Evolutionary conservation across 2,329 filamentous ascomycete species (phyloP).

Genomic region (Fusarium sp.): DNA sequence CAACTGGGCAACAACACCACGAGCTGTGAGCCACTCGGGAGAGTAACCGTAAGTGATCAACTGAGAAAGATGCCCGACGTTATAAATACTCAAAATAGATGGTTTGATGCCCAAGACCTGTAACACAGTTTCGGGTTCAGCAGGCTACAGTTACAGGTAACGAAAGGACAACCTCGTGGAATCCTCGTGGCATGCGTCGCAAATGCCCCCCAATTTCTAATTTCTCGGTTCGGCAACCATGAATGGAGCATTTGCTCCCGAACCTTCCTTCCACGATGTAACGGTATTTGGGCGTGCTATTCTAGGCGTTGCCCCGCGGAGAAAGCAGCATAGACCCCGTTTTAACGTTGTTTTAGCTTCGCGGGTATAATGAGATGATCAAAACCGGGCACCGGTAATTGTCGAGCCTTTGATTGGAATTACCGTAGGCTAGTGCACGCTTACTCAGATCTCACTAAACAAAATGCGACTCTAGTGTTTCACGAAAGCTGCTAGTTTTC

Average conservation of each 20-base stretch:
- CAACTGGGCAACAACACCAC: too few species aligned
- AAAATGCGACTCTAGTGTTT: constrained; percentile 4
- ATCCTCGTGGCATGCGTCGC: neutral
- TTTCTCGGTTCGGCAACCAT: too few species aligned
- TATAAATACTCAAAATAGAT: neutral
- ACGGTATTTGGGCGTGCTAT: too few species aligned
- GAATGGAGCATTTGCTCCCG: neutral
- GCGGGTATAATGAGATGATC: neutral
- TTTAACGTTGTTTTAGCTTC: neutral
- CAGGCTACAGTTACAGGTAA: too few species aligned
- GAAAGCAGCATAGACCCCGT: neutral
- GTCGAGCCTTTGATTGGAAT: neutral
- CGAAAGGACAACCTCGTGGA: neutral
- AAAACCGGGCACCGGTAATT: neutral
- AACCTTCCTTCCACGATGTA: neutral
- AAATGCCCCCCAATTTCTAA: too few species aligned
- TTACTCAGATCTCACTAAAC: constrained; percentile 21
- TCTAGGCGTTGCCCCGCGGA: too few species aligned
- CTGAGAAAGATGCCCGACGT: neutral
- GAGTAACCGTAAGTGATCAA: neutral
- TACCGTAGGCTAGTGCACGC: neutral
- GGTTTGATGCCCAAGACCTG: neutral
- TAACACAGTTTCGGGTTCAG: neutral
- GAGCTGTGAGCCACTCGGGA: too few species aligned
- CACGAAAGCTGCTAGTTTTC: neutral